phyloP scores from a whole-genome alignment of 73 alveolate species.

The Durusdinium trenchii region DNA sequence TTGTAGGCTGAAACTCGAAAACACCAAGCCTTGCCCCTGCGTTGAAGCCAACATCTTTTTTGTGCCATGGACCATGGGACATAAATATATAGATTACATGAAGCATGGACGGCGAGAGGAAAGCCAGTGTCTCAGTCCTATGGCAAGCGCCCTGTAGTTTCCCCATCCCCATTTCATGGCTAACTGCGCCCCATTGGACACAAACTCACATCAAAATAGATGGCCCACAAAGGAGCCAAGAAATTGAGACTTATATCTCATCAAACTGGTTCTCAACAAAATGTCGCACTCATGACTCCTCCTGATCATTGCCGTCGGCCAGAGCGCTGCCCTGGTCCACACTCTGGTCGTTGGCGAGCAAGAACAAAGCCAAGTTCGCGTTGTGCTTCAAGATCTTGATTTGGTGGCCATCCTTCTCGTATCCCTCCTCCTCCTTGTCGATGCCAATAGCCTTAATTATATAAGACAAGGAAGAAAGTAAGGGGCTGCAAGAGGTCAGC shows the following conservation, averaged over 20 bases:
- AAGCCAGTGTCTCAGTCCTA: background rate
- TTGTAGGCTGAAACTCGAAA: background rate
- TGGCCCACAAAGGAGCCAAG: background rate
- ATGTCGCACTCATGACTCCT: background rate
- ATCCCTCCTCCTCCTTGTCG: background rate
- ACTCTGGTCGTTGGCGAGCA: background rate
- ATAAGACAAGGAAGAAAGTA: too few relatives aligned
- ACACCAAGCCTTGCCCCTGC: too few relatives aligned
- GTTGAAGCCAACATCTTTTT: background rate
- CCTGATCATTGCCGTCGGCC: too few relatives aligned
- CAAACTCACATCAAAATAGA: background rate
- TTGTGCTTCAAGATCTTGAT: constrained; percentile 1
- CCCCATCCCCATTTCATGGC: background rate
- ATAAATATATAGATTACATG: background rate
- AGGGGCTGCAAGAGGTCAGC: background rate
- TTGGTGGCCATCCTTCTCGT: background rate
- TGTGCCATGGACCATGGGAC: background rate
- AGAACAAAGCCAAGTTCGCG: background rate
- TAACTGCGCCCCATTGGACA: background rate
- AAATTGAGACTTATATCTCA: background rate
- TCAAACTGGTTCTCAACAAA: background rate
- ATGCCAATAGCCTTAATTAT: background rate
- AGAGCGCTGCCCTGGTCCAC: too few relatives aligned
- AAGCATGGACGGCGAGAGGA: background rate
- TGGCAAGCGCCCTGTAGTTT: background rate